These are phyloP conservation scores for Gracilariopsis chorda DNA, from an alignment of 23 red algal species.

Conservation along the genomic window DNA sequence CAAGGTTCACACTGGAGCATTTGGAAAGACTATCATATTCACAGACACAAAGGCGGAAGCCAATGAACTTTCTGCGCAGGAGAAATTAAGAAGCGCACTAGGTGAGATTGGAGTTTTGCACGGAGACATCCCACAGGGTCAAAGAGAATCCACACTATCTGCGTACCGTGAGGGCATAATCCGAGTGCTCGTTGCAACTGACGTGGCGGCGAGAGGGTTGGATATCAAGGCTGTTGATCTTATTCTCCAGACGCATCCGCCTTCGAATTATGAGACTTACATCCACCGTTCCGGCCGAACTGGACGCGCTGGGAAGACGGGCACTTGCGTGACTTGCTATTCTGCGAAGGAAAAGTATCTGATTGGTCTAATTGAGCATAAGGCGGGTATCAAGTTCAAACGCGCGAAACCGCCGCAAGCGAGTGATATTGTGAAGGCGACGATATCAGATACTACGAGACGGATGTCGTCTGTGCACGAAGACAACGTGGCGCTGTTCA, in stretches of 20 bases:
- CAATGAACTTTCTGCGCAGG: conserved; percentile 30
- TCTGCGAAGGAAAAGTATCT: conserved; percentile 46
- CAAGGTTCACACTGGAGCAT: conserved; percentile 45
- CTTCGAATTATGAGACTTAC: conserved; percentile 71
- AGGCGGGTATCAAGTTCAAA: conserved; percentile 77
- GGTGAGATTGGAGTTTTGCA: conserved; percentile 63
- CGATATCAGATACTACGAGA: conserved; percentile 30
- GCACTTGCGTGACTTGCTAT: conserved; percentile 71
- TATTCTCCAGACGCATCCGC: conserved; percentile 80
- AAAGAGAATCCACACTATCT: conserved; percentile 56
- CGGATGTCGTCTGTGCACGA: conserved; percentile 26
- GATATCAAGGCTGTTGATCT: conserved; percentile 83
- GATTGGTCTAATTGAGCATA: conserved; percentile 73
- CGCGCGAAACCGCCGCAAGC: conserved; percentile 57
- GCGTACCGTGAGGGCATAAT: conserved; percentile 58
- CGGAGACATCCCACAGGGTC: conserved; percentile 75
- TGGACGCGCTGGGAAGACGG: conserved; percentile 75
- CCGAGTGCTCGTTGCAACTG: conserved; percentile 79
- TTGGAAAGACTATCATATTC: conserved; percentile 83
- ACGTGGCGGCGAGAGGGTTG: conserved; percentile 82
- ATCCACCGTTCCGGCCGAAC: conserved; percentile 83
- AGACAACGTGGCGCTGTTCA: conserved; percentile 53
- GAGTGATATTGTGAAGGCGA: conserved; percentile 45
- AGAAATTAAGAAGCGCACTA: conserved; percentile 41
- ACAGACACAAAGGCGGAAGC: conserved; percentile 79